Percentiles rank a stretch among this genome's conserved stretches.
Conservation (phyloP, 2,329 filamentous ascomycete species). For the Monosporascus sp. region DNA sequence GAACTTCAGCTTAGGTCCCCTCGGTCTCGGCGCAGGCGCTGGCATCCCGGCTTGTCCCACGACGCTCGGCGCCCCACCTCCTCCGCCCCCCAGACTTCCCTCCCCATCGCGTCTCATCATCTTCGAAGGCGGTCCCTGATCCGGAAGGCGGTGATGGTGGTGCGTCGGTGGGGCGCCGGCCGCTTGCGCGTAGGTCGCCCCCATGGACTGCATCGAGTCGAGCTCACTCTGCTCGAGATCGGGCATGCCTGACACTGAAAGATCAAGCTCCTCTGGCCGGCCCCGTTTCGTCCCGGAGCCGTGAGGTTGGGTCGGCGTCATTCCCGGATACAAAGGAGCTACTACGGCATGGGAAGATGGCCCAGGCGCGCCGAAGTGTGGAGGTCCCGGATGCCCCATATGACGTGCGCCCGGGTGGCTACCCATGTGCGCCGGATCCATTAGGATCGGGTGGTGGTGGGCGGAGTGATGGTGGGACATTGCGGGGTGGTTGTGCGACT, state of each 20-base stretch:
- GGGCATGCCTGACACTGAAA: conserved; percentile 44
- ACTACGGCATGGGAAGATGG: conserved; percentile 41
- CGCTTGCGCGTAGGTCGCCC: conserved; percentile 44
- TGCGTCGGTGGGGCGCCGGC: conserved; percentile 53
- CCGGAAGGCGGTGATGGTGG: conserved; percentile 76
- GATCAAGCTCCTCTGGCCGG: conserved; percentile 54
- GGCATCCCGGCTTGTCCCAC: conserved; percentile 88
- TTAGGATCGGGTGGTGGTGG: conserved; percentile 50
- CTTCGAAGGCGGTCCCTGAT: conserved; percentile 64
- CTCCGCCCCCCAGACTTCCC: conserved; percentile 34
- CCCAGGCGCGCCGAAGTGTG: conserved; percentile 45
- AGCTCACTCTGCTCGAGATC: conserved; percentile 51
- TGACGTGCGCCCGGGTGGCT: conserved; percentile 41
- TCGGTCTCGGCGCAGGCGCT: conserved; percentile 69
- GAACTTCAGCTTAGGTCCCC: conserved; percentile 89
- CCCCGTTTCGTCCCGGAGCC: conserved; percentile 42
- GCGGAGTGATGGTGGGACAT: conserved; percentile 41
- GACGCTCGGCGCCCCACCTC: conserved; percentile 68
- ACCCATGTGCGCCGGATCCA: conserved; percentile 51
- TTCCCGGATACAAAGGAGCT: conserved; percentile 45
- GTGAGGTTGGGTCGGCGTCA: conserved; percentile 33
- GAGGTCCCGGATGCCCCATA: conserved; percentile 45
- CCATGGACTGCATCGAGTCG: conserved; percentile 49
- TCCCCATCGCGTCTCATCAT: conserved; percentile 57
- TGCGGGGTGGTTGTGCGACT: conserved; percentile 32